phyloP scores from a whole-genome alignment of 495 filamentous ascomycete species.

The Cairneyella variabilis region DNA sequence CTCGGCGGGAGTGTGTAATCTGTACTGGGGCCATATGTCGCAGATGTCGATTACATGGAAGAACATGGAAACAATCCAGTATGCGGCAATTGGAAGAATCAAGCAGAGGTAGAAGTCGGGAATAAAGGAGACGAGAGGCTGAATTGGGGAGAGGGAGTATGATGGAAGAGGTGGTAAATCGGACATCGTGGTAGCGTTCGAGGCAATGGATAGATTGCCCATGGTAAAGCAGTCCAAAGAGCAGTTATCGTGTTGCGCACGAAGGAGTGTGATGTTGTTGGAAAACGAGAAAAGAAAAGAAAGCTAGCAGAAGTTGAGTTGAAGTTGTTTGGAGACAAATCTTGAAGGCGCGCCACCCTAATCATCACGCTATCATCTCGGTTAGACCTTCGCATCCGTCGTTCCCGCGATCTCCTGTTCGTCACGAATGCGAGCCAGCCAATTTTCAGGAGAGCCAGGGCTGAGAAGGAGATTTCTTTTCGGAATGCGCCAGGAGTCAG shows the following conservation, averaged over 20 bases:
- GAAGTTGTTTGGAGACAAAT: neutral
- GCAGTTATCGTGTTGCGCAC: conserved; percentile 35
- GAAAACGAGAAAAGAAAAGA: conserved; percentile 7
- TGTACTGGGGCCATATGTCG: conserved; percentile 81
- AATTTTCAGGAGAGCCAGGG: neutral
- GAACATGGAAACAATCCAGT: conserved; percentile 82
- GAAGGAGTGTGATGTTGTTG: conserved; percentile 25
- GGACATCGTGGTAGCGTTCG: conserved; percentile 30
- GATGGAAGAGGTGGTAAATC: conserved; percentile 73
- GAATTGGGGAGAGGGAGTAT: conserved; percentile 62
- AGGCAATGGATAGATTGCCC: conserved; percentile 33
- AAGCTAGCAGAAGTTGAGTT: conserved; percentile 12
- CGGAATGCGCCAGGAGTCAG: conserved; percentile 2
- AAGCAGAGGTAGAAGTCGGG: conserved; percentile 74
- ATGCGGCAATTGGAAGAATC: conserved; percentile 73
- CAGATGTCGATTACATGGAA: conserved; percentile 82
- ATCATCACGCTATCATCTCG: conserved; percentile 23
- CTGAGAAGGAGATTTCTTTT: neutral
- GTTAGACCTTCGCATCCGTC: conserved; percentile 14
- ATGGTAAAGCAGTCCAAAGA: conserved; percentile 26
- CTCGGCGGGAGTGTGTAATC: conserved; percentile 89
- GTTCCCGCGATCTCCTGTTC: conserved; percentile 2
- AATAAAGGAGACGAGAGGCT: conserved; percentile 70
- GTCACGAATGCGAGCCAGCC: neutral
- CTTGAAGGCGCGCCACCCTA: conserved; percentile 5